A percentile compares a stretch with the other conserved stretches of the same genome.
phyloP scores from a whole-genome alignment of 2,329 filamentous ascomycete genomes.

The Clarireedia paspali region DNA sequence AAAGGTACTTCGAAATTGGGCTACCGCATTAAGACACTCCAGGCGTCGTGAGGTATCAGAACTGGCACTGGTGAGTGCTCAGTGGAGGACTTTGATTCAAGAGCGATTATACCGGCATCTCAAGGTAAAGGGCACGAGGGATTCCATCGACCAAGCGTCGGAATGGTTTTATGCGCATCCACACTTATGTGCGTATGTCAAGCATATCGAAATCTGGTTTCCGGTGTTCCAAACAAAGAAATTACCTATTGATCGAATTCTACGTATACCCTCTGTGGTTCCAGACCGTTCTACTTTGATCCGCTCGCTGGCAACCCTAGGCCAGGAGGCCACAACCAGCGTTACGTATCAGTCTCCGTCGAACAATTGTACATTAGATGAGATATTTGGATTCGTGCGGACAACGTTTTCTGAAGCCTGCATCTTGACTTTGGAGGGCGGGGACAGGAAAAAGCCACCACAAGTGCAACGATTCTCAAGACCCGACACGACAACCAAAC shows the following conservation, averaged over 20 bases:
- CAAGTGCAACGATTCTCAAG: constrained; percentile 49
- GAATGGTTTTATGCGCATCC: constrained; percentile 51
- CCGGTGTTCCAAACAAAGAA: constrained; percentile 51
- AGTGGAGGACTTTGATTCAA: constrained; percentile 64
- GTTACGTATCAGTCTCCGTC: constrained; percentile 51
- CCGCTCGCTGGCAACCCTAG: constrained; percentile 32
- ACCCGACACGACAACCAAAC: constrained; percentile 2
- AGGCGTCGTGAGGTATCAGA: constrained; percentile 60
- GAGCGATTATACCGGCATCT: constrained; percentile 67
- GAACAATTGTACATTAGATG: constrained; percentile 62
- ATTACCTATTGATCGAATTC: constrained; percentile 20
- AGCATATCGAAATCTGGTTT: constrained; percentile 71
- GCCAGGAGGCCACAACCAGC: constrained; percentile 35
- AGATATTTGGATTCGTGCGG: constrained; percentile 58
- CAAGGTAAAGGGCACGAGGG: constrained; percentile 63
- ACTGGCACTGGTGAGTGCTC: constrained; percentile 51
- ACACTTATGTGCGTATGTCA: constrained; percentile 56
- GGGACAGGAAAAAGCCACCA: constrained; percentile 67
- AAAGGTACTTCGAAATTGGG: constrained; percentile 50
- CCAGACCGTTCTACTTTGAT: constrained; percentile 21
- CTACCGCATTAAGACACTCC: constrained; percentile 57
- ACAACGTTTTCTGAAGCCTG: constrained; percentile 48
- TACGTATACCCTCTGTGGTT: constrained; percentile 21
- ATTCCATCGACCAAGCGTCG: constrained; percentile 52
- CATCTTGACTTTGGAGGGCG: constrained; percentile 68